A percentile compares a stretch with the other conserved stretches of the same genome.
phyloP scores from a whole-genome alignment of 2,329 filamentous ascomycete genomes.

The Aspergillus carbonarius region DNA sequence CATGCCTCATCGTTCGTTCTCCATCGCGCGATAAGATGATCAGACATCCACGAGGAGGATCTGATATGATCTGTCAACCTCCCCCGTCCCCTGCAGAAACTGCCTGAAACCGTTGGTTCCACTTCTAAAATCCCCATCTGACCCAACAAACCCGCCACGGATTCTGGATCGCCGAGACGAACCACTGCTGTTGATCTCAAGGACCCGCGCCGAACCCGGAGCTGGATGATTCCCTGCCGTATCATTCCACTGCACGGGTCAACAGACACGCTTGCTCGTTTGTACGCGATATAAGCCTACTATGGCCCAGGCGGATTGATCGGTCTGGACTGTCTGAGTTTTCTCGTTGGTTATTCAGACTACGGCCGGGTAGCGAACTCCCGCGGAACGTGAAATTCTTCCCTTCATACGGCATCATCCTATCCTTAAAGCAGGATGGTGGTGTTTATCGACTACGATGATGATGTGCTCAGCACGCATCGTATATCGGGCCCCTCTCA shows the following conservation, averaged over 20 bases:
- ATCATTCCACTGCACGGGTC: slow-evolving; percentile 27
- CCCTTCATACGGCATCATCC: neutral
- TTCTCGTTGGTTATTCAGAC: neutral
- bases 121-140: neutral
- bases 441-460: slow-evolving; percentile 49
- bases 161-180: slow-evolving; percentile 18
- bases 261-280: neutral
- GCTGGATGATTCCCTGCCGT: slow-evolving; percentile 23
- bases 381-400: slow-evolving; percentile 6
- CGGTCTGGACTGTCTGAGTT: neutral
- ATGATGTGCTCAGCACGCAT: slow-evolving; percentile 34
- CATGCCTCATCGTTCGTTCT: too few relatives aligned
- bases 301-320: neutral
- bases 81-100: neutral
- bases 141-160: slow-evolving; percentile 16
- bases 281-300: neutral
- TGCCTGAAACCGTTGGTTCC: neutral
- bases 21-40: too few relatives aligned
- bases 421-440: slow-evolving; percentile 41
- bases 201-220: slow-evolving; percentile 28
- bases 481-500: slow-evolving; percentile 15
- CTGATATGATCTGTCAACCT: neutral
- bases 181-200: slow-evolving; percentile 11
- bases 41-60: neutral
- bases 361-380: slow-evolving; percentile 15